Base-by-base conservation (phyloP, 2,329 filamentous ascomycete species). In the Pseudogymnoascus sp. region DNA sequence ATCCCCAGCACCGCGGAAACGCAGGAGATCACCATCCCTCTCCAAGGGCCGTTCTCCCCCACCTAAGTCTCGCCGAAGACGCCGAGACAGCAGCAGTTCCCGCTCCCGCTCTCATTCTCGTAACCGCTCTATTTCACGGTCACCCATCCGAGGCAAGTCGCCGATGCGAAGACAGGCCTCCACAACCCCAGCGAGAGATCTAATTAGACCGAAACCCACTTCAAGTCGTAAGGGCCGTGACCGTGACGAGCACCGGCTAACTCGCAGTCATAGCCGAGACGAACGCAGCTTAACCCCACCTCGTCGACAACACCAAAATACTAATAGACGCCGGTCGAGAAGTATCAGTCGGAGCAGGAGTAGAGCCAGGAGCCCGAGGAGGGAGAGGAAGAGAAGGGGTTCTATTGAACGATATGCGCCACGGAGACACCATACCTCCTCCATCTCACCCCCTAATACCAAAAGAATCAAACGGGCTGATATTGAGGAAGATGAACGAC, bases 401-500 rank as follows among this genome's bases (percentile, higher is more conserved):
- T 75, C 73, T 23, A 66, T 74, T 60, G 67, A 73, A 64, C 68
- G 73, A 66, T 75, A 74, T 68, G 72, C 72, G 53, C 70, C 71
- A 33, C 79, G 77, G 67, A 80, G 79, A 72, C 77, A 77, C 69
- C 82, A 78, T 72, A 77, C 77, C 67, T 83, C 82, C 67, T 81
- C 81, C 67, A 77, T 77, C 72, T 81, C 82, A 62, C 68, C 70
- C 65, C 66, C 67, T 71, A 77, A 79, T 74, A 78, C 77, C 72
- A 73, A 73, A 71, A 79, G 76, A 77, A 74, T 78, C 74, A 82
- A 77, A 75, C 79, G 78, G 73, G 82, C 80, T 85, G 83, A 86
- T 84, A 75, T 75, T 80, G 79, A 75, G 72, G 76, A 77, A 75
- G 75, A 77, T 76, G 73, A 79, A 75, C 74, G 76, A 75, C 71